Base-by-base conservation (phyloP, 2,329 filamentous ascomycete species). In the Diaporthe longicolla region DNA sequence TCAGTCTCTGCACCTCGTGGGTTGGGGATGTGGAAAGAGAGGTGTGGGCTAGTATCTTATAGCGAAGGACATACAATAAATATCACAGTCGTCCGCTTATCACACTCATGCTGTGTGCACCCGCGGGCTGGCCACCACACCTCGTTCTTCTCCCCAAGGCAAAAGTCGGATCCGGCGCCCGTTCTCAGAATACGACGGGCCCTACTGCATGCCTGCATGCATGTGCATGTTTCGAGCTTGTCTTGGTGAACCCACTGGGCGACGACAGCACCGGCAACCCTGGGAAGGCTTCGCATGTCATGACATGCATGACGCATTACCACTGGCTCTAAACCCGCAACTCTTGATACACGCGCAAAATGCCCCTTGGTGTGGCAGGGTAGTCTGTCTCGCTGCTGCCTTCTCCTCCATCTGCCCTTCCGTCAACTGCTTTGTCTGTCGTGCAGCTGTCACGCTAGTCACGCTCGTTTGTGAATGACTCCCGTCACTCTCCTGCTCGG, bases 121-220 rank as follows among this genome's bases (percentile, higher is more conserved):
- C 32, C 35, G 24, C 10, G 11, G 35, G 35, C 35, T 37, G 35
- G 35, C 45, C 45, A 26, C 9, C 32, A 17, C 21, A n/a, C 24
- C 24, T 15, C 26, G 4, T 40, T 24, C 10, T 59, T 26, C 54
- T 7, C 15, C 24, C 40, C 17, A 43, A 13, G 37, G 11, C 9
- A 63, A 48, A 43, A 35, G 45, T 35, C 57, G 69, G 45, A 37
- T 52, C 69, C 43, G 69, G 69, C 43, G 45, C 59, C 58, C 54
- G 48, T 54, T 71, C 43, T 52, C 29, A 59, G 70, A 71, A 71
- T 71, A 71, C 57, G 70, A 73, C 71, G 63, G 73, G 57, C 70
- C 55, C 63, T 74, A 58, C 73, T 74, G 73, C 63, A 73, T 35
- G 65, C 63, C 21, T 68, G 63, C 63, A 68, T 54, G 63, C 63